Evolutionary conservation across 306 rosid species (phyloP).

Genomic region (Benincasa hispida): DNA sequence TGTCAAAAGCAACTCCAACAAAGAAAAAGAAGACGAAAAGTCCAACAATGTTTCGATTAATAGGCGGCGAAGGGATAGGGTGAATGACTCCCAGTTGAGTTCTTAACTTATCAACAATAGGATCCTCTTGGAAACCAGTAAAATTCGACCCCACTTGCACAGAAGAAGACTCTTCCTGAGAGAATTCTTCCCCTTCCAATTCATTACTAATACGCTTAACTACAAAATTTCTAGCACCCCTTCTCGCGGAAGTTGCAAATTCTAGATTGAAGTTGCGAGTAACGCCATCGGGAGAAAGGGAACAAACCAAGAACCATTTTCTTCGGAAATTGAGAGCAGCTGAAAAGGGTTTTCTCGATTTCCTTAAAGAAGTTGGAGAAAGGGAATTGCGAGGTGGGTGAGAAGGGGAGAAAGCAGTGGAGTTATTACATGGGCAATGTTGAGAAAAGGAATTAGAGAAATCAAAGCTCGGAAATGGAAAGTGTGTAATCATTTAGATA

Average conservation of each 20-base stretch:
- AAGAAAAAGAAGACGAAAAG: conserved; percentile 84
- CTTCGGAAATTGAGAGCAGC: conserved; percentile 22
- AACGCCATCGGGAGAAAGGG: conserved; percentile 25
- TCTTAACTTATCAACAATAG: conserved; percentile 79
- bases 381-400: conserved; percentile 1
- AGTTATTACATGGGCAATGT: conserved; percentile 39
- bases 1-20: conserved; percentile 80
- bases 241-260: conserved; percentile 21
- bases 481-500: conserved; percentile 50
- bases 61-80: conserved; percentile 88
- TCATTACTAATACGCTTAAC: conserved; percentile 33
- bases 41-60: conserved; percentile 63
- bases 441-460: conserved; percentile 24
- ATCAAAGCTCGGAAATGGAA: conserved; percentile 26
- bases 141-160: conserved; percentile 50
- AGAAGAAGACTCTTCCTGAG: conserved; percentile 23
- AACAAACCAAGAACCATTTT: conserved; percentile 27
- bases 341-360: conserved; percentile 24
- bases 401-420: not conserved
- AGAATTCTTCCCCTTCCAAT: conserved; percentile 25
- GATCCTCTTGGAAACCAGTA: conserved; percentile 63
- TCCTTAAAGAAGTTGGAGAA: conserved; percentile 18
- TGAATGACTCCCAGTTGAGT: conserved; percentile 93
- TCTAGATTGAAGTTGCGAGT: conserved; percentile 21
- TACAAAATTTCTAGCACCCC: conserved; percentile 36